Conservation (phyloP, 495 filamentous ascomycete species). For the Annulohypoxylon moriforme region DNA sequence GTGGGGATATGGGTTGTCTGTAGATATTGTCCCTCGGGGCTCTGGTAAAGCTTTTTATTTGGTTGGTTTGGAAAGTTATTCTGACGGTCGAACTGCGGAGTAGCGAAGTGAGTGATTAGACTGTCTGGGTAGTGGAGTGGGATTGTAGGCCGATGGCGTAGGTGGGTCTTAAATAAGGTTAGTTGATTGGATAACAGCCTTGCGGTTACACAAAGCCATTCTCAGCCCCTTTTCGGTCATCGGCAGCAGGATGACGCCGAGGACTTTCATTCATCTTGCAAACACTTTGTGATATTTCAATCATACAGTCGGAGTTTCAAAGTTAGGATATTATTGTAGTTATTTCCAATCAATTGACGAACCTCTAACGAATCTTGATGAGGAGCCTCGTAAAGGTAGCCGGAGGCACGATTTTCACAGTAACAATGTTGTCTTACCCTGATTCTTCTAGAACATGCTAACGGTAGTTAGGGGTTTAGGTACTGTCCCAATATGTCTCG, state of each 20-base stretch:
- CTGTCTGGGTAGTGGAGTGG: neutral
- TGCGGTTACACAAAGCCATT: neutral
- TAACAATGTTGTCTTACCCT: too few relatives aligned
- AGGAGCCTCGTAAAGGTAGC: too few relatives aligned
- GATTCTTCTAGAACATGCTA: too few relatives aligned
- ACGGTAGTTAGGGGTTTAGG: too few relatives aligned
- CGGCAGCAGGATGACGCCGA: neutral
- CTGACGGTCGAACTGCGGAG: neutral
- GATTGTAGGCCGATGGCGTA: neutral
- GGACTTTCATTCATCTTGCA: neutral
- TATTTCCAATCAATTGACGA: neutral
- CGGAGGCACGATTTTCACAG: too few relatives aligned
- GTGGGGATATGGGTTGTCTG: neutral
- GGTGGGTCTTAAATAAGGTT: neutral
- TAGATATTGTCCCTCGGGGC: neutral
- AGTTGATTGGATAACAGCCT: neutral
- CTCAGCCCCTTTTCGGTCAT: neutral
- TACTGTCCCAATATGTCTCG: too few relatives aligned
- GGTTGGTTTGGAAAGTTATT: neutral
- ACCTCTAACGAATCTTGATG: neutral
- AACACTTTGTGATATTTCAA: neutral
- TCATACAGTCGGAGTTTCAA: neutral
- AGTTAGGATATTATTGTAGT: neutral
- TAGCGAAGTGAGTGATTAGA: neutral
- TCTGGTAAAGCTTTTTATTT: neutral